Evolutionary conservation across 2,329 filamentous ascomycete species (phyloP).

Genomic region (Colletotrichum australisinense): DNA sequence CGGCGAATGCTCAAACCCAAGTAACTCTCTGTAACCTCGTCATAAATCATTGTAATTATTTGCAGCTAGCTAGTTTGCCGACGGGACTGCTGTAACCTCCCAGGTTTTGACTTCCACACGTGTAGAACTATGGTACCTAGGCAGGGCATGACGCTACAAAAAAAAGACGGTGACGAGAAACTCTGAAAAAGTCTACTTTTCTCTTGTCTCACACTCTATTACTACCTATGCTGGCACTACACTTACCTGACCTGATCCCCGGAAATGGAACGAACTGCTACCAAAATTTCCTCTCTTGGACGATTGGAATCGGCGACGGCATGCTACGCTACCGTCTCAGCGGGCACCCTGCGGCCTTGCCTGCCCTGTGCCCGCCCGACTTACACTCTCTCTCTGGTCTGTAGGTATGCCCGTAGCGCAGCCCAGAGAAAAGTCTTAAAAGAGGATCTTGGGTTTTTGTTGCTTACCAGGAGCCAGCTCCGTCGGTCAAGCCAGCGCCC

Average conservation of each 20-base stretch:
- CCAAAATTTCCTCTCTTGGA: too few relatives aligned
- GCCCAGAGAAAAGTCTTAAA: background rate
- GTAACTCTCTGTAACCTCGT: too few relatives aligned
- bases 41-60: too few relatives aligned
- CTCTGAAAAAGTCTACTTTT: background rate
- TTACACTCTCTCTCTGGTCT: background rate
- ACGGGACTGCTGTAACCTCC: background rate
- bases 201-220: background rate
- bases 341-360: background rate
- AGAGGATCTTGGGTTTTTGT: background rate
- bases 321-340: too few relatives aligned
- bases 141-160: background rate
- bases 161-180: background rate
- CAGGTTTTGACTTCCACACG: background rate
- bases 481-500: background rate
- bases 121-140: too few relatives aligned
- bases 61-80: too few relatives aligned
- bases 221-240: too few relatives aligned
- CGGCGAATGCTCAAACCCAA: too few relatives aligned
- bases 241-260: background rate
- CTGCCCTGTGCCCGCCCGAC: background rate
- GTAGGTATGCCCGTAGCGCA: background rate
- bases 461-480: slow-evolving; percentile 13
- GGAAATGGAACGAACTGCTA: background rate
- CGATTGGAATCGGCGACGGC: background rate